These are phyloP conservation scores for Linum trigynum DNA, from an alignment of 345 rosid species.

Conservation along the genomic window DNA sequence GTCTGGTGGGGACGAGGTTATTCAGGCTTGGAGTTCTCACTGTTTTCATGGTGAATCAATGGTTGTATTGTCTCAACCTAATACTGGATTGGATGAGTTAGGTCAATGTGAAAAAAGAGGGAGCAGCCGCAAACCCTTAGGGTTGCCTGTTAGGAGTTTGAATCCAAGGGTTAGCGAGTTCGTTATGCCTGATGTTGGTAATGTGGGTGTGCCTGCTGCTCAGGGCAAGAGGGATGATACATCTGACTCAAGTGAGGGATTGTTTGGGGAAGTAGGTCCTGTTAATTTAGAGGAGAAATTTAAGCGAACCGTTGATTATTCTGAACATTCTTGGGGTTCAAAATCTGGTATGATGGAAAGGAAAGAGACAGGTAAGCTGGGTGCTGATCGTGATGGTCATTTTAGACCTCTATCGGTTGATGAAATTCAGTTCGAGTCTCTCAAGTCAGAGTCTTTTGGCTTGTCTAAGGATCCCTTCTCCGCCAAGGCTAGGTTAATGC, in stretches of 20 bases:
- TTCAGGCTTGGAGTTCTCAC: constrained; percentile 58
- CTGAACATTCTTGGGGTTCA: constrained; percentile 32
- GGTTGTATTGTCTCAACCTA: constrained; percentile 46
- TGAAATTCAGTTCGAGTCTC: constrained; percentile 39
- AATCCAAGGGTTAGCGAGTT: constrained; percentile 24
- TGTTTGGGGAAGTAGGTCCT: constrained; percentile 24
- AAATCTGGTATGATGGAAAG: constrained; percentile 37
- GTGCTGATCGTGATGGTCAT: constrained; percentile 22
- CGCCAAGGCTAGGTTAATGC: constrained; percentile 33
- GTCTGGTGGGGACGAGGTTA: constrained; percentile 19
- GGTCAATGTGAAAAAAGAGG: constrained; percentile 10
- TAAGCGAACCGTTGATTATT: constrained; percentile 27
- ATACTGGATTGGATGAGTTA: constrained; percentile 28
- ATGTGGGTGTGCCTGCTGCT: constrained; percentile 29
- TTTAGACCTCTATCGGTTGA: constrained; percentile 55
- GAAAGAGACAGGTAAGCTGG: constrained; percentile 18
- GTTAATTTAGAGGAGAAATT: constrained; percentile 28
- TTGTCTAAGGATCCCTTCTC: constrained; percentile 36
- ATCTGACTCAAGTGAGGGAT: constrained; percentile 16
- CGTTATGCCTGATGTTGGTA: constrained; percentile 17
- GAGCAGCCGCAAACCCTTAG: constrained; percentile 38
- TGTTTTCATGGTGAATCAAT: constrained; percentile 43
- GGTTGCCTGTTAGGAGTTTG: constrained; percentile 77
- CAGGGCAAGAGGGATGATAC: constrained; percentile 16
- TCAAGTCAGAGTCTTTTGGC: constrained; percentile 30